Percentiles rank a stretch among this genome's conserved stretches.
Conservation (phyloP, 2,329 filamentous ascomycete species). For the Grosmannia penicillata region DNA sequence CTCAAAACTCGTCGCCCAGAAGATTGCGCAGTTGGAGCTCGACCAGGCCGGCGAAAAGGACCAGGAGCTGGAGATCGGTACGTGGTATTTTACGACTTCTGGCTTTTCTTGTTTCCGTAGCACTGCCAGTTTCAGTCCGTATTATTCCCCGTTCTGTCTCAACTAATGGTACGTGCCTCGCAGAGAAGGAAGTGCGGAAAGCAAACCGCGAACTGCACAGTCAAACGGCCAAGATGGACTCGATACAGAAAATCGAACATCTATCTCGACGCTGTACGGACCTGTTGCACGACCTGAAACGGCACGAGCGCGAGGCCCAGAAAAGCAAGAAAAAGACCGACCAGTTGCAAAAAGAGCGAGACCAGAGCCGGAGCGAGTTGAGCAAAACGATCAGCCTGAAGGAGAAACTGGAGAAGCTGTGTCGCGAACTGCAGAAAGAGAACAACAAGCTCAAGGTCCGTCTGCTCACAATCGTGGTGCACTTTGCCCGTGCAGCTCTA, state of each 20-base stretch:
- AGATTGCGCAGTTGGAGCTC: conserved; percentile 89
- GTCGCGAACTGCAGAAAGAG: conserved; percentile 84
- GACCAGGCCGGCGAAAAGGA: conserved; percentile 90
- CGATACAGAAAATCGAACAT: conserved; percentile 80
- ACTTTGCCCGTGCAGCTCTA: conserved; percentile 1
- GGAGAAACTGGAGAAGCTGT: conserved; percentile 93
- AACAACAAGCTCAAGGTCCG: conserved; percentile 93
- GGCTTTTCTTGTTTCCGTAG: neutral
- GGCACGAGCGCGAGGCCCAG: conserved; percentile 80
- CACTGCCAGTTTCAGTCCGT: no score
- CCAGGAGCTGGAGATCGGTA: conserved; percentile 89
- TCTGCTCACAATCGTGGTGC: neutral
- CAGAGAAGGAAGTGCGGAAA: conserved; percentile 87
- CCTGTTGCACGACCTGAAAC: conserved; percentile 86
- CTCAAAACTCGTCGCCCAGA: conserved; percentile 78
- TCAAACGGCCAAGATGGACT: conserved; percentile 81
- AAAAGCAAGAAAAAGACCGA: conserved; percentile 95
- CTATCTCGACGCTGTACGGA: conserved; percentile 86
- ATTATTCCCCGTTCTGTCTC: no score
- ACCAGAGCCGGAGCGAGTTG: conserved; percentile 73
- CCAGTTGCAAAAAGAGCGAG: conserved; percentile 90
- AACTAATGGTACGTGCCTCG: no score
- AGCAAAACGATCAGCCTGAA: conserved; percentile 84
- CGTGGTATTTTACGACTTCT: conserved; percentile 7
- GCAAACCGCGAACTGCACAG: conserved; percentile 82